Conservation (phyloP, 371 early-diverging fungal species). For the Saksenaea oblongispora region DNA sequence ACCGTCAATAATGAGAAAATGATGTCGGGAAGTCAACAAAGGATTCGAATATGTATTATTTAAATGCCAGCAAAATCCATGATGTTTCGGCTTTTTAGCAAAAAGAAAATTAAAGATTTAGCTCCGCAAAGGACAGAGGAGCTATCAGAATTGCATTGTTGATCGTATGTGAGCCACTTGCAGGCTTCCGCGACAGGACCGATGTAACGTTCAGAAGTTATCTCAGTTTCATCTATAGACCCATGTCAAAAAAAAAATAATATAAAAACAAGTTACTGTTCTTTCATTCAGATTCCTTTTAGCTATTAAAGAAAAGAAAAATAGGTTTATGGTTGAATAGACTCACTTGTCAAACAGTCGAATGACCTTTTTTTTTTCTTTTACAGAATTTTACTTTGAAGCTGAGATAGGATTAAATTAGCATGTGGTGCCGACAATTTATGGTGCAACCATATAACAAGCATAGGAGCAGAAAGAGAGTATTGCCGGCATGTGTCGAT, state of each 20-base stretch:
- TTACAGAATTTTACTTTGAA: not conserved
- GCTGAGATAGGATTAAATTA: slow-evolving; percentile 1
- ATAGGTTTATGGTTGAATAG: not conserved
- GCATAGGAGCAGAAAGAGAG: slow-evolving; percentile 5
- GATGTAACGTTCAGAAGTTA: not conserved
- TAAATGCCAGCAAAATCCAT: not conserved
- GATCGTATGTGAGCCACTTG: not conserved
- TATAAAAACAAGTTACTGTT: not conserved
- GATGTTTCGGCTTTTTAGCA: not conserved
- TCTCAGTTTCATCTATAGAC: not conserved
- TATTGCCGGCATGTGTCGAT: slow-evolving; percentile 1
- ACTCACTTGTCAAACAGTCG: not conserved
- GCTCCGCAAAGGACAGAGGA: not conserved
- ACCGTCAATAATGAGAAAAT: not conserved
- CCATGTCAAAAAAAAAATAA: not conserved
- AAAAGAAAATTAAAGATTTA: not conserved
- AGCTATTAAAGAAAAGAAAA: too few relatives aligned
- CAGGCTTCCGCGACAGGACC: slow-evolving; percentile 1
- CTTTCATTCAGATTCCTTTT: not conserved
- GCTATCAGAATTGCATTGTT: slow-evolving; percentile 4
- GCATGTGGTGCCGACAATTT: slow-evolving; percentile 2
- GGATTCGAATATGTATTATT: not conserved
- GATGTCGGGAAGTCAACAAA: not conserved
- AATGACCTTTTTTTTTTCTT: not conserved
- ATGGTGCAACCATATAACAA: not conserved